Conservation (phyloP, 257 asterid genomes). For the Agastache rugosa region DNA sequence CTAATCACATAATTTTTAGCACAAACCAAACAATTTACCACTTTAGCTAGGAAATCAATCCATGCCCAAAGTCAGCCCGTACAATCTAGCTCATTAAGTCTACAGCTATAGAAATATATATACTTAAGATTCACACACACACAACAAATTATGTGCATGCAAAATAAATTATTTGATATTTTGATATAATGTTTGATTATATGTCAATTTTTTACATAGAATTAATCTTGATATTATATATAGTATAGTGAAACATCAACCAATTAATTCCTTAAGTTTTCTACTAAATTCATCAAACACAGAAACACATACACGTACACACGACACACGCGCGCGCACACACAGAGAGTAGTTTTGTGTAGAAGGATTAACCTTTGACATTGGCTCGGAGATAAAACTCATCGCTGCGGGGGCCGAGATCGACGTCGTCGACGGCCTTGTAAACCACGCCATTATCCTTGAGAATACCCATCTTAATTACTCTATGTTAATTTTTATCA, state of each 20-base stretch:
- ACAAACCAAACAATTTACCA: neutral
- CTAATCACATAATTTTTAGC: neutral
- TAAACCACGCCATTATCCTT: constrained; percentile 63
- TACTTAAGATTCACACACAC: neutral
- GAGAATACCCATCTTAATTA: constrained; percentile 53
- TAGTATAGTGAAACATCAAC: neutral
- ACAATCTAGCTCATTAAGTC: neutral
- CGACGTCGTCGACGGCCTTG: constrained; percentile 63
- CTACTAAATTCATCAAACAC: neutral
- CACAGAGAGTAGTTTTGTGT: too few relatives aligned
- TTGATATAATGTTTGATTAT: neutral
- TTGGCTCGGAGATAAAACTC: constrained; percentile 69
- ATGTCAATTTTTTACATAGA: neutral
- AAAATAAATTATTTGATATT: neutral
- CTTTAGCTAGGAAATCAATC: neutral
- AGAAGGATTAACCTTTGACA: constrained; percentile 71
- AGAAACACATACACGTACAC: neutral
- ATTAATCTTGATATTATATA: neutral
- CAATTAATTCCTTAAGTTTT: neutral
- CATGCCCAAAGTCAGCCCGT: neutral
- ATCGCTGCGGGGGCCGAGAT: constrained; percentile 69
- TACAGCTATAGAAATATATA: too few relatives aligned
- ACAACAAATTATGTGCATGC: neutral
- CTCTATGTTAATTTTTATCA: neutral
- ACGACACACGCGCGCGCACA: neutral